These are phyloP conservation scores for Cercospora canescens DNA, from an alignment of 2,329 filamentous ascomycete species.

Conservation along the genomic window DNA sequence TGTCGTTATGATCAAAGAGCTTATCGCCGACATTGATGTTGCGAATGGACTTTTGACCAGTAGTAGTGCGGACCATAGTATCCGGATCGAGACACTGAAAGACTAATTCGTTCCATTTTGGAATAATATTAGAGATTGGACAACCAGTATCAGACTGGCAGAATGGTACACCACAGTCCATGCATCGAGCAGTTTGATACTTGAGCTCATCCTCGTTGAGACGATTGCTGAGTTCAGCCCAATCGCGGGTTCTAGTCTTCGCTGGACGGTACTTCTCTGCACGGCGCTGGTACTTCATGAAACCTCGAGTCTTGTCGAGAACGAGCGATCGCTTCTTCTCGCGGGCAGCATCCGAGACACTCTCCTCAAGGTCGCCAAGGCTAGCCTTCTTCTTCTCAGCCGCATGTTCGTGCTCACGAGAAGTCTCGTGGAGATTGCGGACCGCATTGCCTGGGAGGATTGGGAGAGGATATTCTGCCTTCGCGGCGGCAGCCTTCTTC, in stretches of 20 bases:
- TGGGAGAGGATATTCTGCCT: slow-evolving; percentile 78
- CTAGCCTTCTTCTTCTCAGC: slow-evolving; percentile 71
- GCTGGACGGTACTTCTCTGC: slow-evolving; percentile 89
- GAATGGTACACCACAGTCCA: slow-evolving; percentile 98
- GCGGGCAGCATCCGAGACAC: slow-evolving; percentile 75
- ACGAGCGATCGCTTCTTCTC: slow-evolving; percentile 91
- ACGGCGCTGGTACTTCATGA: slow-evolving; percentile 95
- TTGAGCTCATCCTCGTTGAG: slow-evolving; percentile 94
- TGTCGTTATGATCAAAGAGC: no score
- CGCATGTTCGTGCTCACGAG: slow-evolving; percentile 57
- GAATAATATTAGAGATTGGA: slow-evolving; percentile 96
- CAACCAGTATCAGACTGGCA: slow-evolving; percentile 96
- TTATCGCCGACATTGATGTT: no score
- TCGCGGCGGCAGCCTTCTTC: slow-evolving; percentile 83
- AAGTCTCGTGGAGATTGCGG: slow-evolving; percentile 54
- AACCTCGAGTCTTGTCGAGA: slow-evolving; percentile 95
- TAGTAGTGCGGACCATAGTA: no score
- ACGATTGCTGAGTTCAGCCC: slow-evolving; percentile 85
- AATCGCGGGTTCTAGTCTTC: slow-evolving; percentile 84
- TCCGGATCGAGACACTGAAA: slow-evolving; percentile 37
- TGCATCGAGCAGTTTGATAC: slow-evolving; percentile 94
- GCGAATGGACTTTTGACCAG: no score
- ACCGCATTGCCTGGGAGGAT: slow-evolving; percentile 68
- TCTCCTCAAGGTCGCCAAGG: slow-evolving; percentile 82
- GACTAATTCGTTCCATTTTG: slow-evolving; percentile 90